Base-by-base conservation (phyloP, 2,329 filamentous ascomycete genomes). In the Sporothrix pseudoabietina region DNA sequence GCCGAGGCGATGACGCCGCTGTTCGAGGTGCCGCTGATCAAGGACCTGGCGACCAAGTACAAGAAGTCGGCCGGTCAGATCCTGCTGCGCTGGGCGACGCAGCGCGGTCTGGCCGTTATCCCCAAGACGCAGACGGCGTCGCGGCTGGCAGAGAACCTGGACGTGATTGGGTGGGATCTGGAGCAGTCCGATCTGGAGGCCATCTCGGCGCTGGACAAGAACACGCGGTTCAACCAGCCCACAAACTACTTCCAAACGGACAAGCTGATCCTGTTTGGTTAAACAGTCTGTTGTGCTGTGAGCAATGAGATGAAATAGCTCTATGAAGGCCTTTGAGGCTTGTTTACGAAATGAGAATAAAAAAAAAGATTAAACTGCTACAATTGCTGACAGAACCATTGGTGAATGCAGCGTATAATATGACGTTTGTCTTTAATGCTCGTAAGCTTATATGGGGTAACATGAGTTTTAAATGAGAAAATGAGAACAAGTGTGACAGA, bases 1-100 rank as follows among this genome's bases (percentile, higher is more conserved):
- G 91, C 92, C 39, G 84, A 87, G 77, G 86, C 88, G 76, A 55
- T 77, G 59, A 72, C 72, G 65, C 87, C 92, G 71, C 86, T 97
- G 74, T 91, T 97, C 80, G 87, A 94, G 79, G 87, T 93, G 44
- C 41, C 68, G n/a, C 82, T 86, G 71, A 85, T 97, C 81, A 89
- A 87, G 77, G 80, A 78, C 69, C 87, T 94, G 75, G 90, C 93
- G 22, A 81, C 86, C 78, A 94, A 92, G 85, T 85, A 93, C 79
- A 84, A 84, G 80, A 93, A 92, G 85, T 89, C 90, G 9, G 86
- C 93, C 7, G 91, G 92, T 19, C 94, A 97, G 87, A 87, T 97
- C 39, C 87, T 97, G 75, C 86, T 97, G 77, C 88, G 94, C 78
- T 97, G 94, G 94, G 89, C 93, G 30, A 97, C 94, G 19, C 93